Evolutionary conservation across 192 early-diverging fungal genomes (phyloP), one percentile per base, ranked within the genome.

Genomic region (Coemansia sp.): DNA sequence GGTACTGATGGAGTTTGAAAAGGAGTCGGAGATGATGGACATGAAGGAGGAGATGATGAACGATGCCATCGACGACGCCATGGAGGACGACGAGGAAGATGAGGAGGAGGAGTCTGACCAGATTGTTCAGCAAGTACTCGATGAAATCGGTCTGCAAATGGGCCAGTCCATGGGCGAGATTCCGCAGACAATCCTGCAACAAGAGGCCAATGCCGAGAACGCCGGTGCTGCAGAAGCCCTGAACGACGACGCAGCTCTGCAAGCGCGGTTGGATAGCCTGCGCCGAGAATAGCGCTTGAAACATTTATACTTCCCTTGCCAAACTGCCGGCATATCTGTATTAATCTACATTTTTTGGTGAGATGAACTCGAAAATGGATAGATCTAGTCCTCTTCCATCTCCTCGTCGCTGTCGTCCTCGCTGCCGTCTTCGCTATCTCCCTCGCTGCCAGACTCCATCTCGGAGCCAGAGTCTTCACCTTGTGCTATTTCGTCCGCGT

Each of bases 11-110:
- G 94, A 99, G 30, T 99, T 97, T 80, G 92, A 96, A 62, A 82
- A 81, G 66, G 92, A 99, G 78, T 83, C 82, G 9, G 93, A 93
- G 56, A 84, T 91, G 63, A 94, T 99, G 94, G 92, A 99, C 65
- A 96, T 99, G 92, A 97, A 96, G 81, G 93, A 94, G 58, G 94
- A 96, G 56, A 88, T 99, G 89, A 94, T 99, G 88, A 88, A 88
- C 54, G 96, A 99, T 55, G 88, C 91, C 8, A 94, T 99, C 56
- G 96, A 99, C 58, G 94, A 92, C 64, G 89, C 83, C 29, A 91
- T 99, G 87, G 93, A 92, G 31, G 94, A 93, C 46, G 85, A 84
- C 35, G 57, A 66, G 32, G 86, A 86, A 32, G 90, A 94, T 14
- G 94, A 97, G 51, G 94, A 95, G 62, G 91, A 88, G 33, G 94